A percentile compares a stretch with the other conserved stretches of the same genome.
Evolutionary conservation across 208 protist genomes (phyloP).

Genomic region (Trichomonas tenax): DNA sequence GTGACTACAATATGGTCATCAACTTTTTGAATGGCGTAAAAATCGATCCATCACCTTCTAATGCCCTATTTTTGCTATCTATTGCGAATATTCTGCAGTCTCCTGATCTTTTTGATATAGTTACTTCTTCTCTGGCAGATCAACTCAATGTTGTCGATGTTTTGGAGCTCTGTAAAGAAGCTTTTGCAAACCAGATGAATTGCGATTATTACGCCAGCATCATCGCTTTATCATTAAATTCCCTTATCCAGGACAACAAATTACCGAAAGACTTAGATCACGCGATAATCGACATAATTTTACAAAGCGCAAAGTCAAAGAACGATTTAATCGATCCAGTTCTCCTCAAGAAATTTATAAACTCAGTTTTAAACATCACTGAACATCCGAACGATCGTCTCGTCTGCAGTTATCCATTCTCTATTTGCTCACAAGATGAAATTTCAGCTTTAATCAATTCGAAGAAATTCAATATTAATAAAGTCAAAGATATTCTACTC

Average conservation of each 20-base stretch:
- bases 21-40: background rate
- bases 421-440: background rate
- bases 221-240: background rate
- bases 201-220: background rate
- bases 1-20: background rate
- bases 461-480: background rate
- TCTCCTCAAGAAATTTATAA: background rate
- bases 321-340: background rate
- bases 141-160: background rate
- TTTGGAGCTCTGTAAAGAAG: background rate
- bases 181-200: background rate
- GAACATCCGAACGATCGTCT: background rate
- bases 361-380: background rate
- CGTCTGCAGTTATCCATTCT: background rate
- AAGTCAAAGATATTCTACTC: background rate
- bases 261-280: background rate
- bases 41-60: background rate
- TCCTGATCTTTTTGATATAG: background rate
- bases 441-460: background rate
- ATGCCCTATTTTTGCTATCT: background rate
- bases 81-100: background rate
- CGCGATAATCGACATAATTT: background rate
- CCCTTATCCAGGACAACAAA: background rate
- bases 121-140: background rate
- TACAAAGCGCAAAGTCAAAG: background rate